Conservation (phyloP, 2,329 filamentous ascomycete genomes). For the Sarocladiaceae sp. region DNA sequence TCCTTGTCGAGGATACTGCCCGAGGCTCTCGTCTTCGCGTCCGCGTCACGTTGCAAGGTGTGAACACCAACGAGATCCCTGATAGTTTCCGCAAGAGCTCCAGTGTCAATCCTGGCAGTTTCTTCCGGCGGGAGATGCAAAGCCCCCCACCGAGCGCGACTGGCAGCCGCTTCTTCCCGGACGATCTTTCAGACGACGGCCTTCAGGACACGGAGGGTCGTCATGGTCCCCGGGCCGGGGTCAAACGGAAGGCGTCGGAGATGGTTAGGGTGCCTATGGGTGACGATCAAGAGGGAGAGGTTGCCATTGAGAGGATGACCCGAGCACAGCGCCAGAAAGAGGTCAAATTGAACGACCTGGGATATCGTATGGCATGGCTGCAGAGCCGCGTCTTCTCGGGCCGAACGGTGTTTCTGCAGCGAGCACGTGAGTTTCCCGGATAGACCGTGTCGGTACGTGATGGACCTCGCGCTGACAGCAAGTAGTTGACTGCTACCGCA, state of each 20-base stretch:
- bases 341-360: conserved; percentile 85
- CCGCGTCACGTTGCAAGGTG: conserved; percentile 84
- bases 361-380: conserved; percentile 93
- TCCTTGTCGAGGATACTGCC: conserved; percentile 85
- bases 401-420: conserved; percentile 79
- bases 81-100: conserved; percentile 89
- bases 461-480: neutral
- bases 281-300: conserved; percentile 66
- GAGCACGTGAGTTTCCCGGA: conserved; percentile 64
- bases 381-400: conserved; percentile 89
- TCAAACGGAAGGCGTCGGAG: conserved; percentile 19
- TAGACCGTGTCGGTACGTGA: neutral
- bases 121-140: conserved; percentile 91
- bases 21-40: conserved; percentile 78
- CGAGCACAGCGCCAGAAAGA: conserved; percentile 69
- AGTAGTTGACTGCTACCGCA: conserved; percentile 86
- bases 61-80: conserved; percentile 92
- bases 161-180: conserved; percentile 67
- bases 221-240: conserved; percentile 25
- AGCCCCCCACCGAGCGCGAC: conserved; percentile 71
- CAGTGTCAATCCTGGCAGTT: conserved; percentile 84
- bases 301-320: conserved; percentile 69
- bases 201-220: conserved; percentile 46
- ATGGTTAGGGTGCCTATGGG: conserved; percentile 56
- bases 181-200: conserved; percentile 53